These are phyloP conservation scores for Cytospora chrysosperma DNA, from an alignment of 2,329 filamentous ascomycete genomes.

Conservation along the genomic window DNA sequence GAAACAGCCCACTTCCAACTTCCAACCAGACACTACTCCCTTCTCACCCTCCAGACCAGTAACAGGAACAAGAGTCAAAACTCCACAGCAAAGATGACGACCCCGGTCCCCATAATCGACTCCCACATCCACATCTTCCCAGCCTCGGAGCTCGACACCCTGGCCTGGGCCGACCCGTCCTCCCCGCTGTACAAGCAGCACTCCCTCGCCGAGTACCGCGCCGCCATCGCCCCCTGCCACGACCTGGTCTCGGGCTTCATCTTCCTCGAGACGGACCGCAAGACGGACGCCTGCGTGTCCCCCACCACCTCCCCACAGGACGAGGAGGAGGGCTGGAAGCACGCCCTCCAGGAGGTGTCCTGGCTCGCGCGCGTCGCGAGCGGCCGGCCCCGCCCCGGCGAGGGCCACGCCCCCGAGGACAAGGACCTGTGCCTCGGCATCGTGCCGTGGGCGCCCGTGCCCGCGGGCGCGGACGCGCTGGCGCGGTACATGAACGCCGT, in stretches of 20 bases:
- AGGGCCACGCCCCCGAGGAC: slow-evolving; percentile 56
- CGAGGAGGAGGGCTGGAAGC: slow-evolving; percentile 51
- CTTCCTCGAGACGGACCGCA: slow-evolving; percentile 80
- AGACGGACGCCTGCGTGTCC: slow-evolving; percentile 52
- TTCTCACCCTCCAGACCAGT: not conserved
- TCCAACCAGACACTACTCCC: not conserved
- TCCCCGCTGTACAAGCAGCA: slow-evolving; percentile 62
- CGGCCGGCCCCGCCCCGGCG: slow-evolving; percentile 54
- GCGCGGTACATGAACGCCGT: slow-evolving; percentile 64
- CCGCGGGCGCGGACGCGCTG: slow-evolving; percentile 60
- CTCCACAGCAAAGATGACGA: slow-evolving; percentile 13
- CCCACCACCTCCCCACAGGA: not conserved
- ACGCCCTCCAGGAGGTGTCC: slow-evolving; percentile 69
- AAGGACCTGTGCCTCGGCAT: slow-evolving; percentile 63
- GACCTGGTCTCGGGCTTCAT: slow-evolving; percentile 66
- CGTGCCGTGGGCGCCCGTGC: slow-evolving; percentile 83
- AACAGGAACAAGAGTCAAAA: not conserved
- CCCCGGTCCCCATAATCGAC: slow-evolving; percentile 68
- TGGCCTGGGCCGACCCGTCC: slow-evolving; percentile 67
- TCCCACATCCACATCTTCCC: slow-evolving; percentile 91
- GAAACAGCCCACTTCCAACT: not conserved
- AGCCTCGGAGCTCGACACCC: slow-evolving; percentile 59
- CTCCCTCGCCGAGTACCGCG: slow-evolving; percentile 62
- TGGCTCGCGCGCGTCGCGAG: slow-evolving; percentile 66
- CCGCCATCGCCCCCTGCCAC: slow-evolving; percentile 42